Evolutionary conservation across 768 basidiomycete species (phyloP).

Genomic region (Kwoniella mangroviensis): DNA sequence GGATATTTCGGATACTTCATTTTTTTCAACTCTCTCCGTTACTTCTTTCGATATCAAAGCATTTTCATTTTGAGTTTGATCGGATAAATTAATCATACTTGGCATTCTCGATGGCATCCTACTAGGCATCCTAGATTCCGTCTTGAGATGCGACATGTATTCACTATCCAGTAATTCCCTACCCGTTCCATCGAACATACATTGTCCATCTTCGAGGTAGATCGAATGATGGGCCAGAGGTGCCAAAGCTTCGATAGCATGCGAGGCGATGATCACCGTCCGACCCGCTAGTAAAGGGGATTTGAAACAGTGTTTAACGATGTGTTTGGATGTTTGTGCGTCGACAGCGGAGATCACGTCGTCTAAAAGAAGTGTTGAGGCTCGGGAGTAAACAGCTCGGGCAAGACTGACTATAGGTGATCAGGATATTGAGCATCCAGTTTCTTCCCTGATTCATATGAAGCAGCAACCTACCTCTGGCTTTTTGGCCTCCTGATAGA

Average conservation of each 20-base stretch:
- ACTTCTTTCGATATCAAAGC: neutral
- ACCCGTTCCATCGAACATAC: slow-evolving; percentile 35
- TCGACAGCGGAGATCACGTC: slow-evolving; percentile 70
- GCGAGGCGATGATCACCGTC: slow-evolving; percentile 64
- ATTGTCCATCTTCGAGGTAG: slow-evolving; percentile 43
- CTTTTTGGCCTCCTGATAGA: slow-evolving; percentile 67
- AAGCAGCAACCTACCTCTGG: slow-evolving; percentile 48
- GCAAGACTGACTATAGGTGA: slow-evolving; percentile 62
- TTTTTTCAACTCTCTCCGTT: neutral
- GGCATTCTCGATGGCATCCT: slow-evolving; percentile 7
- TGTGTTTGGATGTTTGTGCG: slow-evolving; percentile 64
- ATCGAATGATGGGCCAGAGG: slow-evolving; percentile 51
- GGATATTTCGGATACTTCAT: slow-evolving; percentile 10
- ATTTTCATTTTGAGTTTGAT: neutral
- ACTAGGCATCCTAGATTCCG: slow-evolving; percentile 13
- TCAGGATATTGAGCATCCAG: neutral
- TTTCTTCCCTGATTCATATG: neutral
- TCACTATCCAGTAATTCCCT: slow-evolving; percentile 32
- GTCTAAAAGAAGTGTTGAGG: slow-evolving; percentile 70
- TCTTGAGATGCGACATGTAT: slow-evolving; percentile 44
- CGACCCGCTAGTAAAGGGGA: slow-evolving; percentile 62
- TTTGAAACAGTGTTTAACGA: slow-evolving; percentile 62
- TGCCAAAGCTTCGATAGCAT: slow-evolving; percentile 53
- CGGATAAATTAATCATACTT: neutral
- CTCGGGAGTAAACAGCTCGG: slow-evolving; percentile 67